phyloP scores from a whole-genome alignment of 768 basidiomycete species.

The Baorangia bicolor region DNA sequence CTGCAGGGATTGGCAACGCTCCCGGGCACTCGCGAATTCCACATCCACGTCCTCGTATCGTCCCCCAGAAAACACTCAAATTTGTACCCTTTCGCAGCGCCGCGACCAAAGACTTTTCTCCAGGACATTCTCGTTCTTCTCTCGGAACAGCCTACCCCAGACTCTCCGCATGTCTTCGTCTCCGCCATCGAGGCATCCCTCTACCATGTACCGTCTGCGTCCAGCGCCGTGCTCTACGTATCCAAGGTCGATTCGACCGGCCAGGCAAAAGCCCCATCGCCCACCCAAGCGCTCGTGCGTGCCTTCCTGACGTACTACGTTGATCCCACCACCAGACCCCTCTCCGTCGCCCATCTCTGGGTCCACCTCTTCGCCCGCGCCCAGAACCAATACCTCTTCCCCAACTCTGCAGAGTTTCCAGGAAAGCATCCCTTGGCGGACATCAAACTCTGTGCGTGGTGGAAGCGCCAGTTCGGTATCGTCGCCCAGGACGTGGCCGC shows the following conservation, averaged over 20 bases:
- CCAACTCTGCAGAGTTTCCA: constrained; percentile 70
- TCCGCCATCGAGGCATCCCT: constrained; percentile 77
- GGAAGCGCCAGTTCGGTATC: constrained; percentile 71
- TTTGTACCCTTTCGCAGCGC: constrained; percentile 74
- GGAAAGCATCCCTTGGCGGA: constrained; percentile 79
- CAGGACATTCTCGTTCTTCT: constrained; percentile 79
- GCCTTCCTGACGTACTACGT: constrained; percentile 65
- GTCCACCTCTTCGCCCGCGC: constrained; percentile 89
- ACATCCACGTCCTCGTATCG: constrained; percentile 73
- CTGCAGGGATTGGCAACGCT: constrained; percentile 53
- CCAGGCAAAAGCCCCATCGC: constrained; percentile 59
- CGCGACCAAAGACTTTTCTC: constrained; percentile 62
- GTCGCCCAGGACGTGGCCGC: constrained; percentile 45
- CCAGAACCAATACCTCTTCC: constrained; percentile 91
- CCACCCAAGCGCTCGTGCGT: constrained; percentile 67
- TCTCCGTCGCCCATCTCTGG: constrained; percentile 59
- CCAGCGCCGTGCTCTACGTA: constrained; percentile 77
- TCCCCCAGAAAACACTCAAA: constrained; percentile 62
- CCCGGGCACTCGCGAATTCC: constrained; percentile 69
- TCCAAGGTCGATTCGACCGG: constrained; percentile 96
- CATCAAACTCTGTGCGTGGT: constrained; percentile 85
- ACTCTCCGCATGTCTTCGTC: constrained; percentile 59
- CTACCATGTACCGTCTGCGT: constrained; percentile 70
- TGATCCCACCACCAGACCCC: constrained; percentile 60
- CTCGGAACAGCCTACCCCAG: constrained; percentile 55